Conservation (phyloP, 768 basidiomycete species). For the Boletellus ananiceps region DNA sequence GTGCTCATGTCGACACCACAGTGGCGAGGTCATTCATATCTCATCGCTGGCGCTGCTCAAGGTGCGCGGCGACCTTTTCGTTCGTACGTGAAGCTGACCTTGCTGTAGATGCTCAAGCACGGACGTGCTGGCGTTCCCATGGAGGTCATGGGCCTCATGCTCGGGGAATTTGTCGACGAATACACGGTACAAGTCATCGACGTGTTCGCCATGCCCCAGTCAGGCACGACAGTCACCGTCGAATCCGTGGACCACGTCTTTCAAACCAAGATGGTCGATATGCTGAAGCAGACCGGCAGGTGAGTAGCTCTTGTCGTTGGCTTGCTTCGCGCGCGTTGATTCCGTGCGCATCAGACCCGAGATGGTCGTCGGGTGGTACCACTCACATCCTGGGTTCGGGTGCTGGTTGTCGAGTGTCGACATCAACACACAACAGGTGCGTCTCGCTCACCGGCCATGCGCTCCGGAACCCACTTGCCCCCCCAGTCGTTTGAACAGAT, state of each 20-base stretch:
- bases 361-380: slow-evolving; percentile 99
- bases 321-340: not conserved
- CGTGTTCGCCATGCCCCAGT: slow-evolving; percentile 99
- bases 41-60: slow-evolving; percentile 96
- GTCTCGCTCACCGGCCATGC: slow-evolving; percentile 1
- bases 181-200: slow-evolving; percentile 93
- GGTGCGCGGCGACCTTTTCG: slow-evolving; percentile 40
- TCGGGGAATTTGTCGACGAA: slow-evolving; percentile 98
- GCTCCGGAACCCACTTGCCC: slow-evolving; percentile 10
- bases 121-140: slow-evolving; percentile 98
- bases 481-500: slow-evolving; percentile 92
- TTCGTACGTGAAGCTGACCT: slow-evolving; percentile 2
- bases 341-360: slow-evolving; percentile 60
- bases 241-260: slow-evolving; percentile 99
- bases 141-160: slow-evolving; percentile 99
- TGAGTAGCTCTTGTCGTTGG: slow-evolving; percentile 35
- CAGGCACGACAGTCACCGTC: slow-evolving; percentile 94
- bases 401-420: slow-evolving; percentile 99
- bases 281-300: slow-evolving; percentile 99
- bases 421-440: slow-evolving; percentile 96
- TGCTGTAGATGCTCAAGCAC: slow-evolving; percentile 93
- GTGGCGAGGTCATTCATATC: slow-evolving; percentile 94
- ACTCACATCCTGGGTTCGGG: slow-evolving; percentile 98
- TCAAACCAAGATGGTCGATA: slow-evolving; percentile 96
- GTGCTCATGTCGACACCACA: slow-evolving; percentile 26